These are phyloP conservation scores for Gynochthodes officinalis DNA, from an alignment of 257 asterid genomes.

Conservation along the genomic window DNA sequence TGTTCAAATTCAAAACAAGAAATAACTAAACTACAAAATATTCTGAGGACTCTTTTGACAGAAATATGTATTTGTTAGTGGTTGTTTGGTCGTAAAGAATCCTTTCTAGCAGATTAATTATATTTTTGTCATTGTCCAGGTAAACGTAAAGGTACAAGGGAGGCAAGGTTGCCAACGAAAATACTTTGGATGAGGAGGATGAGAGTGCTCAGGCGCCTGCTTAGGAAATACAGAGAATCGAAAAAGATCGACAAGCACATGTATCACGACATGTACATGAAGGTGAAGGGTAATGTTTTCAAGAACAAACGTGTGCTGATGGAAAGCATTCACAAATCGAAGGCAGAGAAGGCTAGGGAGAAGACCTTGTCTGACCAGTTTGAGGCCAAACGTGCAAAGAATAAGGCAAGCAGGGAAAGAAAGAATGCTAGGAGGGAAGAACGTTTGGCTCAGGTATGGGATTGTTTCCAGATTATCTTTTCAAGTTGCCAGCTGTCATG, in stretches of 20 bases:
- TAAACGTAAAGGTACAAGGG: constrained; percentile 98
- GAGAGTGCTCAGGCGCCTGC: constrained; percentile 88
- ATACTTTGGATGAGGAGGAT: constrained; percentile 95
- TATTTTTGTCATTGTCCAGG: constrained; percentile 31
- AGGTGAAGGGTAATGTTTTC: constrained; percentile 95
- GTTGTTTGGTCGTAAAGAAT: background rate
- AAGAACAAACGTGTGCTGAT: constrained; percentile 94
- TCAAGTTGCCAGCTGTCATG: background rate
- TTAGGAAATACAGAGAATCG: constrained; percentile 84
- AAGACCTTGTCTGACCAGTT: constrained; percentile 89
- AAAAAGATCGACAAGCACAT: constrained; percentile 95
- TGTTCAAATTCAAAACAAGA: no score
- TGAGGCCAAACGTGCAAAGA: constrained; percentile 96
- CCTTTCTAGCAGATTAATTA: background rate
- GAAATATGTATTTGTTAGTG: no score
- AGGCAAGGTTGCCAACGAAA: constrained; percentile 93
- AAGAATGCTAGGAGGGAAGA: constrained; percentile 89
- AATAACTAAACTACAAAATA: no score
- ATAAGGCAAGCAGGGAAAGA: constrained; percentile 95
- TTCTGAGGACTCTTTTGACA: no score
- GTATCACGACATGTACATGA: constrained; percentile 99
- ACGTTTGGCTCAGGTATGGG: constrained; percentile 78
- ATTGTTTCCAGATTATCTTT: no score
- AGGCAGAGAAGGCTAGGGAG: constrained; percentile 99
- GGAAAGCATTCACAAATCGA: constrained; percentile 93